phyloP scores from a whole-genome alignment of 192 early-diverging fungal genomes.

The Coemansia reversa region DNA sequence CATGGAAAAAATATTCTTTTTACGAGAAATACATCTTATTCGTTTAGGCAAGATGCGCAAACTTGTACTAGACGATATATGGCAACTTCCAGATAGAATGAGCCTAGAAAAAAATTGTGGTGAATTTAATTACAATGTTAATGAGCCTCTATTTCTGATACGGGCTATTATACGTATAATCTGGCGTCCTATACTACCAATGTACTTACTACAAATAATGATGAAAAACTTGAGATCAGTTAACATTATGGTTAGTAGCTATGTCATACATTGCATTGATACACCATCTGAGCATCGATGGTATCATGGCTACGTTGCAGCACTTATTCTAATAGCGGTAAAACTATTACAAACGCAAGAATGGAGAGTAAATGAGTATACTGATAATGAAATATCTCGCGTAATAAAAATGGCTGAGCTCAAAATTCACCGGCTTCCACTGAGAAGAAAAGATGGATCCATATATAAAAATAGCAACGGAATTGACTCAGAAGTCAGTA shows the following conservation, averaged over 20 bases:
- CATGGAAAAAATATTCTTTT: background rate
- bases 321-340: background rate
- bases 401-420: conserved; percentile 21
- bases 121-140: conserved; percentile 28
- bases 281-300: conserved; percentile 12
- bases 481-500: background rate
- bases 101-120: conserved; percentile 6
- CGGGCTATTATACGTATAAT: conserved; percentile 39
- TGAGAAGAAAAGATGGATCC: conserved; percentile 9
- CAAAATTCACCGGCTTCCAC: conserved; percentile 33
- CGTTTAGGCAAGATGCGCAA: conserved; percentile 17
- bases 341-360: conserved; percentile 1
- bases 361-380: background rate
- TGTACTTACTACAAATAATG: conserved; percentile 19
- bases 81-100: conserved; percentile 16
- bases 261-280: conserved; percentile 28
- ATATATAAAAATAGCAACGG: background rate
- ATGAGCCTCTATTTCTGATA: conserved; percentile 32
- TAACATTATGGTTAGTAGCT: conserved; percentile 4
- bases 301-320: conserved; percentile 24
- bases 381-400: conserved; percentile 5
- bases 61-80: conserved; percentile 19
- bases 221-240: conserved; percentile 1
- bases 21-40: conserved; percentile 18
- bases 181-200: conserved; percentile 40